These are phyloP conservation scores for Acacia melanoxylon DNA, from an alignment of 306 rosid genomes.

Conservation along the genomic window DNA sequence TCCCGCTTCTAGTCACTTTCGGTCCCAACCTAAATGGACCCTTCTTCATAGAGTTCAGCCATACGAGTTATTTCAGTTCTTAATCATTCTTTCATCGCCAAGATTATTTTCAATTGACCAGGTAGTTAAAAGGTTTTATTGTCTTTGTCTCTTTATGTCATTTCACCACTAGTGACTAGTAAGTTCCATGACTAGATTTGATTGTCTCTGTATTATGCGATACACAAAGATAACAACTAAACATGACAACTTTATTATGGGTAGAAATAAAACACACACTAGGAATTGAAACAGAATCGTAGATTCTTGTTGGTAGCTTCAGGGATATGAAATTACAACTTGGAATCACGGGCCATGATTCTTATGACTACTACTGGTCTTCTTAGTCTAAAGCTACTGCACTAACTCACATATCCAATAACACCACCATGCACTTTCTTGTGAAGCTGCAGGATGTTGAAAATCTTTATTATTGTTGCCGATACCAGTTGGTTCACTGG, in stretches of 20 bases:
- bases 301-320: conserved; percentile 31
- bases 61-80: neutral
- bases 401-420: conserved; percentile 30
- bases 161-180: neutral
- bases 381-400: conserved; percentile 15
- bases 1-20: conserved; percentile 29
- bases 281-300: conserved; percentile 29
- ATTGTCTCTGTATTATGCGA: neutral
- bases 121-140: neutral
- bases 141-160: neutral
- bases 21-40: neutral
- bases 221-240: neutral
- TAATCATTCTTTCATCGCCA: neutral
- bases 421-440: conserved; percentile 3
- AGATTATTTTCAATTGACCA: neutral
- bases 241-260: conserved; percentile 37
- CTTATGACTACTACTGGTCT: conserved; percentile 25
- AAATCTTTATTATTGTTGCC: conserved; percentile 26
- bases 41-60: neutral
- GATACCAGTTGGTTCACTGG: conserved; percentile 40
- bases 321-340: conserved; percentile 29
- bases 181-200: neutral
- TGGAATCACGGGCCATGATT: conserved; percentile 42
- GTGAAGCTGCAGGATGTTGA: conserved; percentile 16
- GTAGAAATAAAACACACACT: neutral